These are phyloP conservation scores for Globisporangium irregulare DNA, from an alignment of 352 stramenopile species.

Conservation along the genomic window DNA sequence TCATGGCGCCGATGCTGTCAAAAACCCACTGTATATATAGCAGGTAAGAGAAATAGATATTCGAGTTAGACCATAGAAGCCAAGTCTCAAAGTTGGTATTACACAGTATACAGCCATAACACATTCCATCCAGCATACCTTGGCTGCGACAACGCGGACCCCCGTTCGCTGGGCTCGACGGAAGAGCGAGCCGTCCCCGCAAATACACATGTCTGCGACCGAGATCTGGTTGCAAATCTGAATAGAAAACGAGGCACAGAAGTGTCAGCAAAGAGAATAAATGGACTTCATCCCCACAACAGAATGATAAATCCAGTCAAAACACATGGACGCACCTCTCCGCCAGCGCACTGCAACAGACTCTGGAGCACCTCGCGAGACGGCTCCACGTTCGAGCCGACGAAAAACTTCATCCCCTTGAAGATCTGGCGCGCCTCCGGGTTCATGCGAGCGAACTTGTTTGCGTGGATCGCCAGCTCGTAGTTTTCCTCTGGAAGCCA, in stretches of 20 bases:
- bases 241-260: constrained; percentile 9
- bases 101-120: not conserved
- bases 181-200: constrained; percentile 56
- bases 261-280: not conserved
- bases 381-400: constrained; percentile 68
- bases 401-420: constrained; percentile 60
- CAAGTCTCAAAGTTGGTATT: not conserved
- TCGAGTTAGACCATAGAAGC: not conserved
- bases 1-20: constrained; percentile 70
- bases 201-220: constrained; percentile 60
- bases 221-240: constrained; percentile 79
- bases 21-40: constrained; percentile 52
- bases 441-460: constrained; percentile 40
- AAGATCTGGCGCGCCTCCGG: constrained; percentile 60
- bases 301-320: not conserved
- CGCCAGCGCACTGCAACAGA: constrained; percentile 68
- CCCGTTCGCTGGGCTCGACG: constrained; percentile 52
- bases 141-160: constrained; percentile 58
- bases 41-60: not conserved
- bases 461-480: constrained; percentile 53
- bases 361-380: constrained; percentile 71
- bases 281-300: constrained; percentile 1
- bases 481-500: constrained; percentile 73
- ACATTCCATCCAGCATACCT: constrained; percentile 33
- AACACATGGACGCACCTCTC: constrained; percentile 30